Base-by-base conservation (phyloP, 208 protist genomes). In the Trypanosoma cruzi region DNA sequence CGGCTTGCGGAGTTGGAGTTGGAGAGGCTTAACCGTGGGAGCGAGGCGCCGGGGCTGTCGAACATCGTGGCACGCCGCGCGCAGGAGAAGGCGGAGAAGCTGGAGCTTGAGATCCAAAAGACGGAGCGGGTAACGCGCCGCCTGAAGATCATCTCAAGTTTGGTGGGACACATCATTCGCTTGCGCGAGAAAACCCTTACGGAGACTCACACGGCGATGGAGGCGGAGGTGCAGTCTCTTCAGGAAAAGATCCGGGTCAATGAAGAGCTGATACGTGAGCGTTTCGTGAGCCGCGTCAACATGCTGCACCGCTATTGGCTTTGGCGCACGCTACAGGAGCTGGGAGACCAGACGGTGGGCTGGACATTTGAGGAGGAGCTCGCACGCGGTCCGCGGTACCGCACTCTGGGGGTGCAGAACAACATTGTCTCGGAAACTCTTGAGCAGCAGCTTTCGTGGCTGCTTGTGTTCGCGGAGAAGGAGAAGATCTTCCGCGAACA, bases 231-330 rank as follows among this genome's bases (percentile, higher is more conserved):
- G 22, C 73, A 66, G 13, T 44, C 65, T 26, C 75, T 94, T 42
- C 34, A 66, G 40, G 40, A 57, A 13, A 52, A 86, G 64, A 44
- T 78, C 13, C 53, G 70, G 8, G 54, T 44, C 6, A 92, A 91
- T 66, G 49, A 61, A 13, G 74, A 72, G 26, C 40, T 54, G n/a
- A 89, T 96, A 42, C 90, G 79, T 26, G 75, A 78, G 10, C 82
- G 86, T 22, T 94, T 80, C 68, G 79, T 88, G 1, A 72, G 86
- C 28, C 88, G 90, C 46, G 90, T 96, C 31, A 88, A 83, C 50
- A 74, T 96, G 62, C 75, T 96, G 42, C 81, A 90, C 44, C 87
- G 85, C 3, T 96, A 96, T 67, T 96, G 90, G 88, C 85, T 88
- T 13, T 96, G 90, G 88, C 84, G 90, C 5, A 89, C 91, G 52